Evolutionary conservation across 1,284 basidiomycete species (phyloP), one percentile per base, ranked within the genome.

Genomic region (Marasmius tenuissimus): DNA sequence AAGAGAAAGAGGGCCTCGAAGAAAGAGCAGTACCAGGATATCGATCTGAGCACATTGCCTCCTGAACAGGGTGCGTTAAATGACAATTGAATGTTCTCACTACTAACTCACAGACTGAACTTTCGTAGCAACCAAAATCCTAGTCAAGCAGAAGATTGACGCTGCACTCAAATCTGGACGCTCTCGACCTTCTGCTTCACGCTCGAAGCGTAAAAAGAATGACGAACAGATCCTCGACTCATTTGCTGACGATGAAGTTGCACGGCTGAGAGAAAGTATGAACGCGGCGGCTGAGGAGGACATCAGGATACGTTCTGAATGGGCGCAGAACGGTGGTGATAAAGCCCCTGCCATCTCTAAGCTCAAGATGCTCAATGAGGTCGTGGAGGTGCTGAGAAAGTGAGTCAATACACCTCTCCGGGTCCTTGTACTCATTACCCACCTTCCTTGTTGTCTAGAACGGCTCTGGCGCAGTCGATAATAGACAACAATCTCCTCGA

Each of bases 331-430:
- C 16, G 45, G 45, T 47, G 45, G 45, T 8, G 45, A 47, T 16
- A 94, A 93, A 70, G 75, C 88, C n/a, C 96, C 96, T 0, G 97
- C 95, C 9, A 87, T 88, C 10, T 81, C 88, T 58, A 99, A 99
- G 77, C 84, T 98, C 37, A 86, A 84, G 61, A 82, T 97, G 71
- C 80, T 99, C 27, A 88, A 91, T 16, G 89, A 92, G 68, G 97
- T 97, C 16, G 92, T 97, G 82, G 89, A 92, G n/a, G 91, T 94
- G 4, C 80, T 99, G 63, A 92, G 96, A 76, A 98, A 97, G 96
- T 96, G 70, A 64, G 92, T 81, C 7, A 40, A 57, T 20, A 14
- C 52, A 35, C 2, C 62, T 39, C 57, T 12, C 51, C 20, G 56
- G 6, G 22, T 37, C 57, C 62, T 8, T 64, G 33, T 14, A 34